Conservation (phyloP, 192 early-diverging fungal species). For the Thamnidium elegans region DNA sequence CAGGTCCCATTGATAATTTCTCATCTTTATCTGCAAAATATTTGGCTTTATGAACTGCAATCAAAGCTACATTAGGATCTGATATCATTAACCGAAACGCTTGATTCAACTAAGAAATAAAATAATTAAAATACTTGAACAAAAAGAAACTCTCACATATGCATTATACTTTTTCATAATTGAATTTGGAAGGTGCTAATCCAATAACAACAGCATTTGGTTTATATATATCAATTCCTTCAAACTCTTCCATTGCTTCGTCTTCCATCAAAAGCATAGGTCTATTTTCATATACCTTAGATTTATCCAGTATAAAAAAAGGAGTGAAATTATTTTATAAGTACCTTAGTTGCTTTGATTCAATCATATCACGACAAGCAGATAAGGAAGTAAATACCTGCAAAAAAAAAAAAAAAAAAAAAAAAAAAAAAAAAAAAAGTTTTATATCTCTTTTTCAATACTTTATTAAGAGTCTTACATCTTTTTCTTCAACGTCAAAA, state of each 20-base stretch:
- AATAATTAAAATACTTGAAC: too few relatives aligned
- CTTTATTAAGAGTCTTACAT: conserved; percentile 36
- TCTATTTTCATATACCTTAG: conserved; percentile 28
- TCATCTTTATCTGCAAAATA: conserved; percentile 67
- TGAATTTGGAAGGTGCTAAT: conserved; percentile 66
- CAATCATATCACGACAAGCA: conserved; percentile 68
- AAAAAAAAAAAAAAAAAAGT: too few relatives aligned
- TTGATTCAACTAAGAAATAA: conserved; percentile 56
- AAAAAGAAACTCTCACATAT: too few relatives aligned
- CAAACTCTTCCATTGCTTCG: conserved; percentile 71
- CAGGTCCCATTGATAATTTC: conserved; percentile 76
- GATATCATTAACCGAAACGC: conserved; percentile 69
- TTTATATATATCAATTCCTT: conserved; percentile 44
- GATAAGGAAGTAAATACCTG: conserved; percentile 81
- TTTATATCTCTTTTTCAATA: background rate
- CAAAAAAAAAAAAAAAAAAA: background rate
- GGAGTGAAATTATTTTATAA: background rate
- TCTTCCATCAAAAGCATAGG: conserved; percentile 79
- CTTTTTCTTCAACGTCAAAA: conserved; percentile 57
- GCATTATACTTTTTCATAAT: conserved; percentile 57
- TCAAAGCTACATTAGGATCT: conserved; percentile 53
- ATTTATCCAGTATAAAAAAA: background rate
- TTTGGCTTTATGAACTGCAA: conserved; percentile 82
- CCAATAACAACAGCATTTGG: conserved; percentile 85
- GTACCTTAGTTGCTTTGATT: conserved; percentile 41